Evolutionary conservation across 2,329 filamentous ascomycete genomes (phyloP).

Genomic region (Fonsecaea pugnacius): DNA sequence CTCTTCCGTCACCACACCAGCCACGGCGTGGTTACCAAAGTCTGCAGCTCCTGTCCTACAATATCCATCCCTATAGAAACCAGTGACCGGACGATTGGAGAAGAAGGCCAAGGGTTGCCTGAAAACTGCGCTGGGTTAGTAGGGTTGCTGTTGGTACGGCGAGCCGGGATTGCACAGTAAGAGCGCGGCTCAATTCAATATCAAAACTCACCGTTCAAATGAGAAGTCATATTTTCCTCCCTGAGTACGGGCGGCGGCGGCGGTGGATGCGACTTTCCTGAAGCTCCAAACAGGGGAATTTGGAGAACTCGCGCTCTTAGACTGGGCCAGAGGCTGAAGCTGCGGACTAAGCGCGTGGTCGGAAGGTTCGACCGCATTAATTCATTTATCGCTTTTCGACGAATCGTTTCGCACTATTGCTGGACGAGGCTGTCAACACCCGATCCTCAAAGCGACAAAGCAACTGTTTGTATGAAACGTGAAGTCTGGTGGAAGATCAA

Average conservation of each 20-base stretch:
- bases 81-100: slow-evolving; percentile 63
- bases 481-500: background rate
- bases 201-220: slow-evolving; percentile 27
- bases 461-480: background rate
- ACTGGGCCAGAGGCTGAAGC: slow-evolving; percentile 27
- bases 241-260: slow-evolving; percentile 19
- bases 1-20: slow-evolving; percentile 61
- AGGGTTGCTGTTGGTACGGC: background rate
- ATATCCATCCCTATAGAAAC: slow-evolving; percentile 67
- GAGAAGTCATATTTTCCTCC: slow-evolving; percentile 27
- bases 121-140: slow-evolving; percentile 50
- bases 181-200: background rate
- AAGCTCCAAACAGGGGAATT: slow-evolving; percentile 23
- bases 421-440: background rate
- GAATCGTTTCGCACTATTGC: background rate
- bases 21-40: slow-evolving; percentile 64
- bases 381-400: background rate
- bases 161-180: background rate
- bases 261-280: slow-evolving; percentile 20
- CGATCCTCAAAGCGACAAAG: background rate
- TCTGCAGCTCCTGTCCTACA: slow-evolving; percentile 61
- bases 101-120: slow-evolving; percentile 63
- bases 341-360: slow-evolving; percentile 11
- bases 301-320: slow-evolving; percentile 28
- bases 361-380: slow-evolving; percentile 18